Base-by-base conservation (phyloP, 768 basidiomycete species). In the Hebeloma cylindrosporum region DNA sequence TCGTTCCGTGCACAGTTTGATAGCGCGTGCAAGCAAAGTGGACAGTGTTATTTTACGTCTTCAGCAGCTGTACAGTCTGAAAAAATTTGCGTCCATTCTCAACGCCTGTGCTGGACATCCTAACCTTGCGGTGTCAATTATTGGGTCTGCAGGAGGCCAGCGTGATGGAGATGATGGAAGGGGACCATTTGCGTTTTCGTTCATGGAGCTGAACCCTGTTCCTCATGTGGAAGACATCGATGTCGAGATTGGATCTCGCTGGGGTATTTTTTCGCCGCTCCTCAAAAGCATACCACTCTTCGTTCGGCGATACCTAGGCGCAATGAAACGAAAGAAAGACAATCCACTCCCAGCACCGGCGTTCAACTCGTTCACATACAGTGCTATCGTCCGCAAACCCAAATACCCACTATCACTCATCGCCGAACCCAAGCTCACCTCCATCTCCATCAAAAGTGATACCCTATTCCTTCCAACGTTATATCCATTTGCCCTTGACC, bases 401-500 rank as follows among this genome's bases (percentile, higher is more conserved):
- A 35, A 17, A 31, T 25, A 20, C 14, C 16, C 10, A 14, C 8
- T 43, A 7, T 6, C 13, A 22, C 17, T 21, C 14, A 17, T 28
- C 7, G 28, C 37, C 5, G 5, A 16, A 5, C 37, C 42, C 5
- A 6, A 40, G 36, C 20, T 52, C 3, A 16, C 26, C 10, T 29
- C 32, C 3, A 10, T 52, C 5, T 20, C 10, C 13, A 23, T 48
- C 13, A 31, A 40, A 7, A 28, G 42, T n/a, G 28, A 41, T 18
- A 11, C 36, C 3, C 22, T 40, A 5, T 43, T 51, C 11, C 31
- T 37, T 1, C 32, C 40, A 10, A 42, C 50, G 6, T 20, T 42
- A 25, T 47, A 46, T 28, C 44, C 45, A 4, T 21, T 43, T 13
- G 57, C 54, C 1, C 40, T 52, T 18, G n/a, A 53, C n/a, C 38